Conservation (phyloP, 352 stramenopile species). For the Ochromonadaceae sp. region DNA sequence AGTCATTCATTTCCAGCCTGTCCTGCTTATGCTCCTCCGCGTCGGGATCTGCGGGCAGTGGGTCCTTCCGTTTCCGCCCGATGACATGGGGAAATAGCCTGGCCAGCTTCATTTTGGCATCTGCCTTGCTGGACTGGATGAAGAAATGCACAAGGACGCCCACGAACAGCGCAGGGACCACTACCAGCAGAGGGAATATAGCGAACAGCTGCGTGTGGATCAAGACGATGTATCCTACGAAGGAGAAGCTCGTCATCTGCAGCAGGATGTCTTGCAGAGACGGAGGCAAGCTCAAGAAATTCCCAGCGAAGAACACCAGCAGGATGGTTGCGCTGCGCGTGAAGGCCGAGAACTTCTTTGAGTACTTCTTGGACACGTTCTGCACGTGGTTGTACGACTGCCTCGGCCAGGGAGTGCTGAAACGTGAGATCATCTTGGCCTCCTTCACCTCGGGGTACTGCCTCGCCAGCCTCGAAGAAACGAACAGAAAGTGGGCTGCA, state of each 20-base stretch:
- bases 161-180: neutral
- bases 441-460: neutral
- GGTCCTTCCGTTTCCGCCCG: too few species aligned
- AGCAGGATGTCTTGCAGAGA: slow-evolving; percentile 12
- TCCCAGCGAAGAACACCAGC: neutral
- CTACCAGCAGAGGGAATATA: slow-evolving; percentile 3
- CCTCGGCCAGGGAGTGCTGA: slow-evolving; percentile 2
- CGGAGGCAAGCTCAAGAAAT: neutral
- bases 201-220: slow-evolving; percentile 2
- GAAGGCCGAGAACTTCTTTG: neutral
- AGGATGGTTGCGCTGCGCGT: neutral
- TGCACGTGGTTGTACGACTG: slow-evolving; percentile 7
- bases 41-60: too few species aligned
- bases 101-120: too few species aligned
- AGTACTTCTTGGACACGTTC: slow-evolving; percentile 1
- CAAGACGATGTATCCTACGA: slow-evolving; percentile 6
- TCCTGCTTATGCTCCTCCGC: too few species aligned
- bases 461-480: slow-evolving; percentile 3
- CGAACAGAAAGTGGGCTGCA: slow-evolving; percentile 5
- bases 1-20: too few species aligned
- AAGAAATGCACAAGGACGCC: neutral
- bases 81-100: too few species aligned
- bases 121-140: too few species aligned
- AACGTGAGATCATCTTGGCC: neutral
- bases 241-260: neutral